Evolutionary conservation across 495 filamentous ascomycete species (phyloP).

Genomic region (Letharia lupina): DNA sequence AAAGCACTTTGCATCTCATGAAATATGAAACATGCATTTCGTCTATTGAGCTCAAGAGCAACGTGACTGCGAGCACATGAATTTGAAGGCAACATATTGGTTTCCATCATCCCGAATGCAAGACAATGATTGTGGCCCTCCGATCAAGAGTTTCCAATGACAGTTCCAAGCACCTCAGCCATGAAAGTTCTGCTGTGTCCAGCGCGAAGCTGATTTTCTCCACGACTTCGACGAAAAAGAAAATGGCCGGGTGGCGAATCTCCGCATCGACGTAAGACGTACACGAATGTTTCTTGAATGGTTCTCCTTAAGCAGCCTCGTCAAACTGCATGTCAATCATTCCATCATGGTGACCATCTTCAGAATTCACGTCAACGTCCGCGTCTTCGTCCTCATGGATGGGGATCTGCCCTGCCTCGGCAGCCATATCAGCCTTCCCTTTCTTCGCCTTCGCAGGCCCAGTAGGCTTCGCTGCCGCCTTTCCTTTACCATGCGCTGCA

Average conservation of each 20-base stretch:
- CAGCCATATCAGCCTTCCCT: conserved; percentile 4
- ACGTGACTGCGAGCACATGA: neutral
- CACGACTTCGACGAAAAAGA: neutral
- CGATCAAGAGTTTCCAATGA: neutral
- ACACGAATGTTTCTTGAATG: neutral
- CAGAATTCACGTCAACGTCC: neutral
- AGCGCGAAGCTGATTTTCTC: neutral
- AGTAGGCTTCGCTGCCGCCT: neutral
- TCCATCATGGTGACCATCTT: neutral
- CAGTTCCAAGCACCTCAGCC: neutral
- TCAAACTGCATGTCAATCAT: neutral
- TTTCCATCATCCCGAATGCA: neutral
- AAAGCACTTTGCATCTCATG: neutral
- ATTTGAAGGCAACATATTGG: neutral
- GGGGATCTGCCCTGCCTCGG: neutral
- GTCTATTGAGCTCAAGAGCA: neutral
- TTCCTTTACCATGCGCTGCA: conserved; percentile 4
- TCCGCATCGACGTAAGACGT: neutral
- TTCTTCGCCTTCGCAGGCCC: conserved; percentile 7
- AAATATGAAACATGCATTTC: neutral
- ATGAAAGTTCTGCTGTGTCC: neutral
- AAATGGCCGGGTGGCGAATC: neutral
- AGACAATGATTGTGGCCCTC: neutral
- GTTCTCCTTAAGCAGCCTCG: neutral
- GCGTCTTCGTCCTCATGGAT: neutral